Conservation (phyloP, 805 yeast species). For the Lachancea fermentati region DNA sequence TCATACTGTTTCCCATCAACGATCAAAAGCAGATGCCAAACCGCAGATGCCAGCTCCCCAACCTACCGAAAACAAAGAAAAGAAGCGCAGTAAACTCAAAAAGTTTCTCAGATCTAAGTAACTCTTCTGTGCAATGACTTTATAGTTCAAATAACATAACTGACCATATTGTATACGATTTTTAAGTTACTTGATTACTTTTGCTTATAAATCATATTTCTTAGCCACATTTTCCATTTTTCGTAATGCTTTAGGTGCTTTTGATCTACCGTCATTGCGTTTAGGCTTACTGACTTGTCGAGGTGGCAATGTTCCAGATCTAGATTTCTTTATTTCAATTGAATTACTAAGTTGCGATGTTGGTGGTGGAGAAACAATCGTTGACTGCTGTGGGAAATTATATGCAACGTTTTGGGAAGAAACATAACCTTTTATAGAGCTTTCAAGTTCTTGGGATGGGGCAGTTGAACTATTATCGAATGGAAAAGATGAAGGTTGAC, state of each 20-base stretch:
- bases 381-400: neutral
- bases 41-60: slow-evolving; percentile 16
- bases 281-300: slow-evolving; percentile 1
- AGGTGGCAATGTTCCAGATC: slow-evolving; percentile 6
- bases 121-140: neutral
- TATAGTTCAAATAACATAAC: neutral
- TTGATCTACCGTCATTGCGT: slow-evolving; percentile 2
- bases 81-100: slow-evolving; percentile 43
- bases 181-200: neutral
- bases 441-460: too few species aligned
- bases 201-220: slow-evolving; percentile 19
- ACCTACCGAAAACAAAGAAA: slow-evolving; percentile 33
- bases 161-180: neutral
- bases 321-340: slow-evolving; percentile 5
- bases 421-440: too few species aligned
- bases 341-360: neutral
- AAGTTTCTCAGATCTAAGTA: slow-evolving; percentile 37
- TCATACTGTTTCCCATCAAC: slow-evolving; percentile 13
- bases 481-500: too few species aligned
- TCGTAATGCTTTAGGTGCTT: slow-evolving; percentile 25
- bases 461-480: too few species aligned
- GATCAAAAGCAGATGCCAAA: slow-evolving; percentile 11
- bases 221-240: slow-evolving; percentile 25
- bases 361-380: neutral
- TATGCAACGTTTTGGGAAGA: too few species aligned